Evolutionary conservation across 108 stramenopile species (phyloP).

Genomic region (Cyclotella choctawhatcheeana): DNA sequence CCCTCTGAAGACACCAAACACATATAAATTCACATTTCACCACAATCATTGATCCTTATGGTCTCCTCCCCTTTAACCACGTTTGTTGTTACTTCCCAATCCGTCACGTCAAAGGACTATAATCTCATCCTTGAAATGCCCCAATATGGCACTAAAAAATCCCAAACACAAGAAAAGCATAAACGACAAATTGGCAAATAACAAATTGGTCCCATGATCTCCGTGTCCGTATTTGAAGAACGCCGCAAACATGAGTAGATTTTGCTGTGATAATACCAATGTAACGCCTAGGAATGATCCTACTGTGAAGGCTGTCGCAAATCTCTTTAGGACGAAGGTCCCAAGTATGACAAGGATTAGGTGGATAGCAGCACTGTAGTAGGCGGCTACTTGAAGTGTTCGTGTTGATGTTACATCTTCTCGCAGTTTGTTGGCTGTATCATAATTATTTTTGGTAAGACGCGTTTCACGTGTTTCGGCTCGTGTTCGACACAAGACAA

Average conservation of each 20-base stretch:
- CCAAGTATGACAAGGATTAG: conserved; percentile 72
- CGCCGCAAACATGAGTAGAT: conserved; percentile 75
- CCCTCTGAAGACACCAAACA: background rate
- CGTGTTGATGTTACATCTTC: conserved; percentile 53
- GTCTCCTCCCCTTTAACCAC: too few relatives aligned
- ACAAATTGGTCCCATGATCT: conserved; percentile 50
- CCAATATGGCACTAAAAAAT: conserved; percentile 69
- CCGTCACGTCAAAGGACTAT: conserved; percentile 47
- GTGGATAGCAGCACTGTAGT: conserved; percentile 78
- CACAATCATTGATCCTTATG: background rate
- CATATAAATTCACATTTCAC: background rate
- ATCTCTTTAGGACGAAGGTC: conserved; percentile 86
- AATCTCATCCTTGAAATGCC: conserved; percentile 72
- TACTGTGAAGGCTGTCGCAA: conserved; percentile 81
- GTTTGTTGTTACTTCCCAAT: too few relatives aligned
- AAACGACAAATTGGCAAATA: conserved; percentile 73
- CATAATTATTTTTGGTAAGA: background rate
- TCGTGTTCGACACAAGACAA: background rate
- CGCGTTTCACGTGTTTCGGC: background rate
- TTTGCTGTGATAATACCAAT: conserved; percentile 78
- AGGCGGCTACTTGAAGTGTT: conserved; percentile 67
- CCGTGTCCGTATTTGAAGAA: conserved; percentile 70
- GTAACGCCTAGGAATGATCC: conserved; percentile 80
- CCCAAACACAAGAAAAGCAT: conserved; percentile 61
- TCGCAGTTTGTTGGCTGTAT: conserved; percentile 64